Evolutionary conservation across 2,329 filamentous ascomycete species (phyloP).

Genomic region (Penicillium sp.): DNA sequence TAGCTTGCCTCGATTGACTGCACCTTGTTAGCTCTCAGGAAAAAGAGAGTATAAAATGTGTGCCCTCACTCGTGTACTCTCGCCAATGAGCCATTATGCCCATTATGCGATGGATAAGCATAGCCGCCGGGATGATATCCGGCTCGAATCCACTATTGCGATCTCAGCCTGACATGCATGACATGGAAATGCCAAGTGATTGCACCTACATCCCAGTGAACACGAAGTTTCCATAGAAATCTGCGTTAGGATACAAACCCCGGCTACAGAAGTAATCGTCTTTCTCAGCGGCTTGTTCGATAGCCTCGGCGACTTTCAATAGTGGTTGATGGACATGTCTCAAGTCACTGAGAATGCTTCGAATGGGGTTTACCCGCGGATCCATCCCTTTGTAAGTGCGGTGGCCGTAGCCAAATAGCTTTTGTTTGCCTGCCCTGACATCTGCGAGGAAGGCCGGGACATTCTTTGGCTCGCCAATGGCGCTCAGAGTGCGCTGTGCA

Average conservation of each 20-base stretch:
- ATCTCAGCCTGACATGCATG: not conserved
- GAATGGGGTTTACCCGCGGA: constrained; percentile 29
- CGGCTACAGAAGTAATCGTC: constrained; percentile 31
- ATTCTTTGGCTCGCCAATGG: constrained; percentile 28
- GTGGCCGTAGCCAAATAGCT: constrained; percentile 36
- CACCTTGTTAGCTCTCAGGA: constrained; percentile 3
- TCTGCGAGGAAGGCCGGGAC: constrained; percentile 31
- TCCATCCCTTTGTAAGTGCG: constrained; percentile 34
- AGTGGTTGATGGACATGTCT: constrained; percentile 13
- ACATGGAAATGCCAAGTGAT: accelerated
- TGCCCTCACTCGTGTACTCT: constrained; percentile 32
- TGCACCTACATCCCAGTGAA: constrained; percentile 42
- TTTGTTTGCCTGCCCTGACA: constrained; percentile 29
- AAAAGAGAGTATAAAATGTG: not conserved
- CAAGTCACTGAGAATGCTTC: constrained; percentile 27
- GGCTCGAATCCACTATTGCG: constrained; percentile 27
- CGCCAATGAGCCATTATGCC: constrained; percentile 39
- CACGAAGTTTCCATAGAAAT: constrained; percentile 49
- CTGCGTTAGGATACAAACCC: constrained; percentile 48
- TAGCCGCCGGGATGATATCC: constrained; percentile 33
- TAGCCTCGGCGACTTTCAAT: constrained; percentile 28
- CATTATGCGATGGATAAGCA: constrained; percentile 33
- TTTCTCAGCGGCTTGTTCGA: constrained; percentile 25
- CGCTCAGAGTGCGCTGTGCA: constrained; percentile 48
- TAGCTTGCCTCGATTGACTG: constrained; percentile 31